Percentiles rank a stretch among this genome's conserved stretches.
These are phyloP conservation scores for Candida namnaoensis DNA, from an alignment of 805 yeast species.

Conservation along the genomic window DNA sequence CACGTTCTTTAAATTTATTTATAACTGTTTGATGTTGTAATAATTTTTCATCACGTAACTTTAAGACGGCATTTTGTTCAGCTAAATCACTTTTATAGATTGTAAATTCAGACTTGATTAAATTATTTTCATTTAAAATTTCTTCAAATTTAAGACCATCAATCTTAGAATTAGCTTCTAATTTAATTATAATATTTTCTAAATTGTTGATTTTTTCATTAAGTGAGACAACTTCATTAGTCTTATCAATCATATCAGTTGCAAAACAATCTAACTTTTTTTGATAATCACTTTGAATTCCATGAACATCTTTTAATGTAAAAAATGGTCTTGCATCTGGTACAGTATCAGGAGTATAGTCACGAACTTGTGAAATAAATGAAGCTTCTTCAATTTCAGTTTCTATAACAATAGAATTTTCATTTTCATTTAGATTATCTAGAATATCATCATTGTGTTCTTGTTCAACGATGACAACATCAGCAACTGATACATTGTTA, in stretches of 20 bases:
- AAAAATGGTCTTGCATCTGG: constrained; percentile 19
- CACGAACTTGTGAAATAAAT: background rate
- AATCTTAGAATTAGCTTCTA: constrained; percentile 12
- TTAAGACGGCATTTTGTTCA: constrained; percentile 4
- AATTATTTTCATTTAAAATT: constrained; percentile 8
- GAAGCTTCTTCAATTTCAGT: background rate
- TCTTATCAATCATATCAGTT: constrained; percentile 11
- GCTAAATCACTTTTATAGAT: constrained; percentile 11
- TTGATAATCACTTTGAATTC: constrained; percentile 17
- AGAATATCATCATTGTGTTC: background rate
- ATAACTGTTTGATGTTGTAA: constrained; percentile 9
- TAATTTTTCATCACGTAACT: constrained; percentile 7
- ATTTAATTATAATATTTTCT: constrained; percentile 10
- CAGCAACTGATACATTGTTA: constrained; percentile 1
- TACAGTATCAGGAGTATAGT: background rate
- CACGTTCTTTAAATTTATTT: constrained; percentile 12
- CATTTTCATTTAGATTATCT: constrained; percentile 7
- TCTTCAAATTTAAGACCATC: constrained; percentile 11
- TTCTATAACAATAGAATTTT: background rate
- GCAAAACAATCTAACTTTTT: constrained; percentile 13
- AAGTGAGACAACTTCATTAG: constrained; percentile 5
- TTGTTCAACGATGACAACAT: no score
- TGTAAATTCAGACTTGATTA: constrained; percentile 11
- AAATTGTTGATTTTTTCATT: constrained; percentile 7
- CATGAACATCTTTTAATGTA: constrained; percentile 18